Percentiles rank a stretch among this genome's conserved stretches.
Evolutionary conservation across 129 eudicot genomes (phyloP).

Genomic region (Smallanthus sonchifolius): DNA sequence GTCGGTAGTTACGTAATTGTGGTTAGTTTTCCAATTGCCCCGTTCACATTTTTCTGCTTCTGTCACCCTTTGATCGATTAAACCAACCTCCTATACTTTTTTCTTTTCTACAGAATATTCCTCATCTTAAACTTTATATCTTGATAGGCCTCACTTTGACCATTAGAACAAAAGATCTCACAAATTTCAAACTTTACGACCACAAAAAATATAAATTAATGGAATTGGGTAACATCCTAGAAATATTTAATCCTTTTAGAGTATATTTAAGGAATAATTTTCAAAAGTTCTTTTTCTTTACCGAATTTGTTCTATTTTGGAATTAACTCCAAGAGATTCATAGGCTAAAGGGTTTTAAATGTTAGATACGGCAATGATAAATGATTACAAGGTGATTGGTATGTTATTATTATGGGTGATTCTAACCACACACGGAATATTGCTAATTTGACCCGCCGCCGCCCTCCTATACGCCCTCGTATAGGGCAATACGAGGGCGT

Average conservation of each 20-base stretch:
- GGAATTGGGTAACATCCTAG: neutral
- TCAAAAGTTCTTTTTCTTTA: neutral
- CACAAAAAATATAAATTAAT: neutral
- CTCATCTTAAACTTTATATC: conserved; percentile 18
- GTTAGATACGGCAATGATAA: neutral
- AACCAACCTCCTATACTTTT: neutral
- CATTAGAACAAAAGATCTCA: neutral
- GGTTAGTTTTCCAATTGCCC: conserved; percentile 12
- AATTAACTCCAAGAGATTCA: neutral
- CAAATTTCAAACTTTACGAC: conserved; percentile 13
- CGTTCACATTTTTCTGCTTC: neutral
- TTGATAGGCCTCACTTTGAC: conserved; percentile 21
- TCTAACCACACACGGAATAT: no score
- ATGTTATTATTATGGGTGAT: no score
- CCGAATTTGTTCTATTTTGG: neutral
- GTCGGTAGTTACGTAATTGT: conserved; percentile 18
- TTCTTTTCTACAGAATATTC: neutral
- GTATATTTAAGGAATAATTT: neutral
- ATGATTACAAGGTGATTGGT: neutral
- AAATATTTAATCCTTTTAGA: neutral
- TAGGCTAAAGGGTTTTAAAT: neutral
- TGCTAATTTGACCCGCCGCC: no score
- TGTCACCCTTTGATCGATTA: neutral
- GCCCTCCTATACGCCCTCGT: no score
- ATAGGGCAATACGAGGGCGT: no score